phyloP scores from a whole-genome alignment of 1,284 basidiomycete genomes.

The Malassezia brasiliensis region DNA sequence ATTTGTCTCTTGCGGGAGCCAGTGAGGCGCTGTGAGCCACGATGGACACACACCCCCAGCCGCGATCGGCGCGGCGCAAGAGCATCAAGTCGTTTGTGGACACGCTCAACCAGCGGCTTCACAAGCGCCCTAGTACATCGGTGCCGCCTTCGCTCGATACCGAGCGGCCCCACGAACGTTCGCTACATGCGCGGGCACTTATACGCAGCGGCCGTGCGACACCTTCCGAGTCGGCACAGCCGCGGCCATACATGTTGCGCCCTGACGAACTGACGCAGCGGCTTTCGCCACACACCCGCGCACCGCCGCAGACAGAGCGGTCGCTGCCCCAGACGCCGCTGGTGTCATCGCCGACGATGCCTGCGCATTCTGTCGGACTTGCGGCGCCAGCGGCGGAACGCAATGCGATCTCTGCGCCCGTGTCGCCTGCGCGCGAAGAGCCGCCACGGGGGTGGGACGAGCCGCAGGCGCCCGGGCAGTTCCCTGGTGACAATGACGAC shows the following conservation, averaged over 20 bases:
- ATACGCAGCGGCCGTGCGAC: too few species aligned
- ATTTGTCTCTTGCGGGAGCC: too few species aligned
- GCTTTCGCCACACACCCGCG: neutral
- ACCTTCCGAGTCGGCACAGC: too few species aligned
- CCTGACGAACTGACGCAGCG: neutral
- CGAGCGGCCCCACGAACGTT: too few species aligned
- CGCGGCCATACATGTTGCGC: neutral
- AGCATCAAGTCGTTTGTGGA: neutral
- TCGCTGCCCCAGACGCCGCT: neutral
- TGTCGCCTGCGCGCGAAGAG: too few species aligned
- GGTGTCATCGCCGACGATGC: neutral
- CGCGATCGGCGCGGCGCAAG: neutral
- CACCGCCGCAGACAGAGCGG: neutral
- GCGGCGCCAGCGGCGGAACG: too few species aligned
- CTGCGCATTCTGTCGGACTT: neutral
- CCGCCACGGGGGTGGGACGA: neutral
- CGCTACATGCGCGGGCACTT: too few species aligned
- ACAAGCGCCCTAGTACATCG: neutral
- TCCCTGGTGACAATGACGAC: conserved; percentile 1
- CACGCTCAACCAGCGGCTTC: neutral
- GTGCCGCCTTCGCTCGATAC: too few species aligned
- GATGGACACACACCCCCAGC: neutral
- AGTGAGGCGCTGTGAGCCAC: neutral
- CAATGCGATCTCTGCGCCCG: too few species aligned
- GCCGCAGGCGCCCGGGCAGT: conserved; percentile 9